Evolutionary conservation across 768 basidiomycete genomes (phyloP), one percentile per base, ranked within the genome.

Genomic region (Porpolomopsis calyptriformis): DNA sequence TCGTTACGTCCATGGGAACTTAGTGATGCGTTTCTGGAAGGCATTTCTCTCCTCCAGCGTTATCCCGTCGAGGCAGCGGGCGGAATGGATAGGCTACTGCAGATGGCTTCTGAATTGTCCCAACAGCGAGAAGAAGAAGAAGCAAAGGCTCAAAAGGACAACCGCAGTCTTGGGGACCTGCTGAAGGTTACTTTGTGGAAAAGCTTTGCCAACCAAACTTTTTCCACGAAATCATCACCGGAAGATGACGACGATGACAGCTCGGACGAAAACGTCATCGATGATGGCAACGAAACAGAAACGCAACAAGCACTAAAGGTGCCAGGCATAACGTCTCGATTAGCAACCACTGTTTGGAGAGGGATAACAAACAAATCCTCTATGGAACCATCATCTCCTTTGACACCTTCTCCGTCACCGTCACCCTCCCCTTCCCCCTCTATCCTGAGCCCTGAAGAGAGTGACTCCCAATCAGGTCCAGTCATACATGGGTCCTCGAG

Each of bases 331-430:
- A 72, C 74, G 4, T 68, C 76, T 34, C 69, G 74, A 26, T 57
- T 84, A 11, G 76, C 81, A 7, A 75, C 64, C 47, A 76, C 74
- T n/a, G 72, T 85, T 18, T 86, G 83, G 84, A 71, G 73, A 56
- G 85, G 84, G 3, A 77, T 86, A 52, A 84, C 82, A 2, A 86
- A 85, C 53, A 79, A 81, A 58, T 73, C 72, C 48, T 75, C 81
- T 2, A 82, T 82, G 82, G 82, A 82, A n/a, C 63, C 65, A 8
- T 72, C 79, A 14, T 60, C 66, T n/a, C 62, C 70, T 34, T 64
- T 70, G 4, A 56, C 62, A 3, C 59, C 64, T 40, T 56, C 52
- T 8, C 56, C 35, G 22, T 46, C 40, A 11, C 43, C 49, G 4
- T 36, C 31, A 7, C 46, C 46, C 9, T 46, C 54, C 2, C 34